Percentiles rank a stretch among this genome's conserved stretches.
Conservation (phyloP, 371 early-diverging fungal species). For the Lichtheimia hyalospora region DNA sequence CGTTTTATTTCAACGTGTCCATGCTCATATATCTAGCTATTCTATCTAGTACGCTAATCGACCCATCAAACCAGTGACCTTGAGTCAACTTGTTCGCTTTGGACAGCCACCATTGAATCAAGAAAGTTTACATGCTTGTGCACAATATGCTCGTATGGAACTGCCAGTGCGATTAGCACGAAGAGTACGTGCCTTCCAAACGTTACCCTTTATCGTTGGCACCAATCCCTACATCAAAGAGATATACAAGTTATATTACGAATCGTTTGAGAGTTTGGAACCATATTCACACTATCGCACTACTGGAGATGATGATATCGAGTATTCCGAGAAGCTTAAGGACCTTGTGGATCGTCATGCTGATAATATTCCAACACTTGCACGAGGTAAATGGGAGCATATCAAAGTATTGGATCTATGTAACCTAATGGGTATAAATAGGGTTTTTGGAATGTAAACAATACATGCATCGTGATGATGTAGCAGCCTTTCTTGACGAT, state of each 20-base stretch:
- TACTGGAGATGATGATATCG: slow-evolving; percentile 37
- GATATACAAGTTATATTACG: slow-evolving; percentile 80
- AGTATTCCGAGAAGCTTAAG: slow-evolving; percentile 66
- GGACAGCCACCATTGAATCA: slow-evolving; percentile 59
- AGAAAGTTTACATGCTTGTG: slow-evolving; percentile 48
- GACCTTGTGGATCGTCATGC: slow-evolving; percentile 75
- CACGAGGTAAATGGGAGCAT: slow-evolving; percentile 57
- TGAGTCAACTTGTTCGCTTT: slow-evolving; percentile 75
- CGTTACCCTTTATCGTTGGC: slow-evolving; percentile 88
- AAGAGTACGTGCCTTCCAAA: slow-evolving; percentile 80
- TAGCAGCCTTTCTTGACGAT: slow-evolving; percentile 80
- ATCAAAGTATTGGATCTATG: neutral
- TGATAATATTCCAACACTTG: slow-evolving; percentile 83
- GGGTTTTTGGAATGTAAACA: slow-evolving; percentile 68
- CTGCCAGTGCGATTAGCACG: slow-evolving; percentile 83
- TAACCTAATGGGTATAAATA: neutral
- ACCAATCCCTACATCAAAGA: slow-evolving; percentile 84
- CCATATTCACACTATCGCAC: slow-evolving; percentile 45
- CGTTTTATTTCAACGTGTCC: neutral
- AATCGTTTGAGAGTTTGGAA: slow-evolving; percentile 74
- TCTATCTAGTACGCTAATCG: slow-evolving; percentile 52
- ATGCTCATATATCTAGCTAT: neutral
- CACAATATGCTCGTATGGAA: slow-evolving; percentile 72
- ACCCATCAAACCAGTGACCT: slow-evolving; percentile 74
- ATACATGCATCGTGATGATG: slow-evolving; percentile 79